Evolutionary conservation across 139 green algal species (phyloP), one percentile per base, ranked within the genome.

Genomic region (Picocystis salinarum): DNA sequence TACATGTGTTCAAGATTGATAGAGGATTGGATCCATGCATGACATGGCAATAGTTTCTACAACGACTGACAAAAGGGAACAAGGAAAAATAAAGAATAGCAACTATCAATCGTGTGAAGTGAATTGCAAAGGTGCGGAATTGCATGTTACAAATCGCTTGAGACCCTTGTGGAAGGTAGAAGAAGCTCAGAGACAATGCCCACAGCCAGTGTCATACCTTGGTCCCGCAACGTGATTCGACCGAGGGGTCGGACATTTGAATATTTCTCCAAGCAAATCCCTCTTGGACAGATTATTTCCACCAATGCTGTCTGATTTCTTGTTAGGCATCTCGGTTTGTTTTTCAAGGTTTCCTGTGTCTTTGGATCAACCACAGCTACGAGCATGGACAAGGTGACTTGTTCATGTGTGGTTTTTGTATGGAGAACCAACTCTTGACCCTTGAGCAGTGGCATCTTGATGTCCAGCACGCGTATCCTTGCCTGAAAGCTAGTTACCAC

Each of bases 201-300:
- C 12, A 94, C 84, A 3, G 82, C 84, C 6, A 95, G 26, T 6
- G 83, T 94, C 0, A 54, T 34, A 1, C 82, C 82, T 1, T 69
- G 68, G 24, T 93, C 76, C 5, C 83, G 44, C 40, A 94, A 41
- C 10, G 76, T 75, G 17, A 94, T 49, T 4, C 83, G 56, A 0
- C 85, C 83, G 23, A 95, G 58, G n/a, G 76, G 52, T 27, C 69
- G 54, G 34, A 69, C 71, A 23, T 80, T 62, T 3, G 45, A 26
- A 48, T 83, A 93, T 23, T 56, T 39, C 56, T 94, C 83, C 18
- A 93, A 23, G 24, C 55, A 73, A 42, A 93, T 30, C 1, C 58
- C 50, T 4, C n/a, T n/a, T n/a, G n/a, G n/a, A n/a, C n/a, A n/a
- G n/a, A n/a, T n/a, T n/a, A n/a, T n/a, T n/a, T n/a, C n/a, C n/a